These are phyloP conservation scores for Kandelia obovata DNA, from an alignment of 345 rosid species.

Conservation along the genomic window DNA sequence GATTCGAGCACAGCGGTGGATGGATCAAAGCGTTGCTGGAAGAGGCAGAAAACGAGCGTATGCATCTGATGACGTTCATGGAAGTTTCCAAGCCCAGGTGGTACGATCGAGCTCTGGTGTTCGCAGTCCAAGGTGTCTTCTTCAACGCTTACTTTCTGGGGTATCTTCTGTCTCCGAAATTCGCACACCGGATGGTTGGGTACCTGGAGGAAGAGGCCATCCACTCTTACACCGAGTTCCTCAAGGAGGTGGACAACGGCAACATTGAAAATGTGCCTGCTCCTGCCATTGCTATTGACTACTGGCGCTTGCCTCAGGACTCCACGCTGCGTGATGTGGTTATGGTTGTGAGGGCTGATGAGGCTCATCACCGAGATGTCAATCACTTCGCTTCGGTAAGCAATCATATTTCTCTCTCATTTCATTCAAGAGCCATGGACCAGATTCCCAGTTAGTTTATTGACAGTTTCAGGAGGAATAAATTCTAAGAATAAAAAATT, in stretches of 20 bases:
- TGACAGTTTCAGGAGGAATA: too few relatives aligned
- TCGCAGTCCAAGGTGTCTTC: conserved; percentile 70
- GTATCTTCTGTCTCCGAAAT: conserved; percentile 63
- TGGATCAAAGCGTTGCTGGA: conserved; percentile 77
- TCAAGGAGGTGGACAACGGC: conserved; percentile 75
- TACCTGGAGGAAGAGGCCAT: conserved; percentile 89
- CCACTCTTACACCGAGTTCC: conserved; percentile 73
- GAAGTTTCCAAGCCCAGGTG: conserved; percentile 65
- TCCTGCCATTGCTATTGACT: conserved; percentile 73
- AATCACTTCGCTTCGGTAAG: conserved; percentile 66
- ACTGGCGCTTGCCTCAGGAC: conserved; percentile 61
- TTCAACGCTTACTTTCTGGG: conserved; percentile 76
- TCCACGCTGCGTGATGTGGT: conserved; percentile 72
- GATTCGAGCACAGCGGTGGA: conserved; percentile 78
- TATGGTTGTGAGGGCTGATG: conserved; percentile 62
- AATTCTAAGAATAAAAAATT: too few relatives aligned
- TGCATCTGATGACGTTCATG: conserved; percentile 93
- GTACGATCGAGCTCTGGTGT: conserved; percentile 74
- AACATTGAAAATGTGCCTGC: conserved; percentile 75
- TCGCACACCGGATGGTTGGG: conserved; percentile 75
- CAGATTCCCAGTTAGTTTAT: too few relatives aligned
- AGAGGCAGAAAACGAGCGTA: conserved; percentile 85
- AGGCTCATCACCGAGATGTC: conserved; percentile 83
- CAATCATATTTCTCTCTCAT: not conserved
- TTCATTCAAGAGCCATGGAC: too few relatives aligned